A percentile compares a stretch with the other conserved stretches of the same genome.
Conservation (phyloP, 768 basidiomycete species). For the Kondoa subrosea region DNA sequence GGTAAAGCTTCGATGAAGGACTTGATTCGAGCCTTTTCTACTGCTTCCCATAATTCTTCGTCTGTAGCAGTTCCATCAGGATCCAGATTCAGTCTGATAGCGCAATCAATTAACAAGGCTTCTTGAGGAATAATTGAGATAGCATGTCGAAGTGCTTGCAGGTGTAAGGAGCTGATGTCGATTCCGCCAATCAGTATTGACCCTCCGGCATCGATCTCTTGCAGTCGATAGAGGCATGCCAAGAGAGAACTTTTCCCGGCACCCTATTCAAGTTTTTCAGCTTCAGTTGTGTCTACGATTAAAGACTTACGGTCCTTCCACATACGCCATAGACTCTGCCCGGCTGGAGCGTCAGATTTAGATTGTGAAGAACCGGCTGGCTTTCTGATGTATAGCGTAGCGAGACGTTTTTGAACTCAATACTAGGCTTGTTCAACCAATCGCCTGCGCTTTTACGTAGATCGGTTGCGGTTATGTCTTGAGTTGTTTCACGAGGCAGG, state of each 20-base stretch:
- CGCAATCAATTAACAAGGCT: slow-evolving; percentile 13
- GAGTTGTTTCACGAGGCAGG: neutral
- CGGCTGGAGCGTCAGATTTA: neutral
- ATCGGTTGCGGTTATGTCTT: neutral
- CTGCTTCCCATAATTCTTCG: slow-evolving; percentile 19
- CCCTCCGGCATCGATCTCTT: neutral
- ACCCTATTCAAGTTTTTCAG: neutral
- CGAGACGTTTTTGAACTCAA: neutral
- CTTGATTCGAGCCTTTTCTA: slow-evolving; percentile 12
- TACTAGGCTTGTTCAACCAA: neutral
- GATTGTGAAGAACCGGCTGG: neutral
- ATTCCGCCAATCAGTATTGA: neutral
- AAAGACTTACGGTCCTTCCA: neutral
- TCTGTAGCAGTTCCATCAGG: slow-evolving; percentile 15
- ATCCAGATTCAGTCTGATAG: slow-evolving; percentile 18
- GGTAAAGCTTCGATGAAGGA: neutral
- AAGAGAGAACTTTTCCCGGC: neutral
- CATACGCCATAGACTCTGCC: neutral
- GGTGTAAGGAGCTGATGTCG: neutral
- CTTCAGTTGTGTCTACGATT: too few species aligned
- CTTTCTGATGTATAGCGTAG: neutral
- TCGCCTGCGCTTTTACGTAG: neutral
- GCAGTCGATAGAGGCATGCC: neutral
- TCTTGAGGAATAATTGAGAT: slow-evolving; percentile 7
- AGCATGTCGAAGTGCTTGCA: neutral